Evolutionary conservation across 2,329 filamentous ascomycete genomes (phyloP).

Genomic region (Hypoxylon sp.): DNA sequence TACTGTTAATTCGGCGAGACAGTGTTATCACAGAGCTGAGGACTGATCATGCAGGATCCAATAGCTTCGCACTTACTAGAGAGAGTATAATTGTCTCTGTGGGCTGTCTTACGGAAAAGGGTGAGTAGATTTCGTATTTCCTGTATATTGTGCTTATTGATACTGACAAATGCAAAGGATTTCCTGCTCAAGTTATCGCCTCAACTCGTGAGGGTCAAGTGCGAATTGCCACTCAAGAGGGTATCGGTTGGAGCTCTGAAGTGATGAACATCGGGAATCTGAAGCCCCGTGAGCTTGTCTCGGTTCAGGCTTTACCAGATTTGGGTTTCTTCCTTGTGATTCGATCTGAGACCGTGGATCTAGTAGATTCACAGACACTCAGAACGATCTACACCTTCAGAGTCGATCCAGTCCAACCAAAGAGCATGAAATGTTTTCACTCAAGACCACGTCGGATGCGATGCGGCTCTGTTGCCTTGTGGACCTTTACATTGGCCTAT

Average conservation of each 20-base stretch:
- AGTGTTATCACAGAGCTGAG: constrained; percentile 74
- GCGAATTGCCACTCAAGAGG: constrained; percentile 53
- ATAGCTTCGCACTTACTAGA: constrained; percentile 64
- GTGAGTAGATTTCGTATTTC: constrained; percentile 54
- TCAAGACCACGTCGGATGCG: constrained; percentile 65
- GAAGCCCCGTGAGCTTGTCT: constrained; percentile 64
- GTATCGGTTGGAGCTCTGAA: constrained; percentile 65
- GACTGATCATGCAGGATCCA: constrained; percentile 60
- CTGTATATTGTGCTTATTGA: not conserved
- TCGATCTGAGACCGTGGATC: constrained; percentile 68
- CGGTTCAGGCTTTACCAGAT: constrained; percentile 71
- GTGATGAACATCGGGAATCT: constrained; percentile 60
- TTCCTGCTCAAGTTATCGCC: constrained; percentile 53
- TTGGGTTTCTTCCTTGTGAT: constrained; percentile 74
- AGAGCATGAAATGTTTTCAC: constrained; percentile 73
- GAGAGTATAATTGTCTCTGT: constrained; percentile 67
- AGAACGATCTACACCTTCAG: constrained; percentile 73
- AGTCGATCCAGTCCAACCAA: constrained; percentile 70
- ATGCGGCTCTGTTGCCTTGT: constrained; percentile 70
- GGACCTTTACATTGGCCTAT: constrained; percentile 76
- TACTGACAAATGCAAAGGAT: constrained; percentile 45
- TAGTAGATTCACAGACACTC: constrained; percentile 72
- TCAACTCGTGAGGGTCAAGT: constrained; percentile 54
- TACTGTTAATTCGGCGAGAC: constrained; percentile 75
- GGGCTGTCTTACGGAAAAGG: constrained; percentile 61